Percentiles rank a stretch among this genome's conserved stretches.
Conservation (phyloP, 176 grass and related monocot species). For the Paspalum vaginatum region DNA sequence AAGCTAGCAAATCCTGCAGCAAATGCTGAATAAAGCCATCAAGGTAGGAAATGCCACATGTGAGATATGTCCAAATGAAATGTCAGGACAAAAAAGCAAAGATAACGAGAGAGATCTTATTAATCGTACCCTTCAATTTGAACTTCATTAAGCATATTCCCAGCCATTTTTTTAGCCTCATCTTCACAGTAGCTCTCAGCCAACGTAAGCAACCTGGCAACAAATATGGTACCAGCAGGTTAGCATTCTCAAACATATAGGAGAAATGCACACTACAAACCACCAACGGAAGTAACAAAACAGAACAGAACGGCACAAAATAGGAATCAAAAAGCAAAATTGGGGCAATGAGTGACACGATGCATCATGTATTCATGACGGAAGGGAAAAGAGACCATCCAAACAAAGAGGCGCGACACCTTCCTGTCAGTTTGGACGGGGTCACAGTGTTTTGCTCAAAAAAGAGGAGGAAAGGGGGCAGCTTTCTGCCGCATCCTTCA, state of each 20-base stretch:
- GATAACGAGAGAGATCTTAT: neutral
- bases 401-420: conserved; percentile 26
- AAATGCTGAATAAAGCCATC: neutral
- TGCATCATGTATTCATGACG: neutral
- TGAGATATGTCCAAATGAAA: neutral
- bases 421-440: conserved; percentile 19
- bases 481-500: neutral
- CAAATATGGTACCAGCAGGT: conserved; percentile 23
- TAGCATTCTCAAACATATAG: conserved; percentile 12
- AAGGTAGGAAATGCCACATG: neutral
- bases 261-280: too few relatives aligned
- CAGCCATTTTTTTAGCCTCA: conserved; percentile 51
- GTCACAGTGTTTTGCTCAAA: conserved; percentile 37
- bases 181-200: conserved; percentile 87
- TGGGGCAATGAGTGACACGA: conserved; percentile 19
- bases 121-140: conserved; percentile 44
- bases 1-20: neutral
- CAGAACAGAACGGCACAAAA: neutral
- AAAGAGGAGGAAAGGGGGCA: conserved; percentile 8
- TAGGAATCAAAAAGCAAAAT: conserved; percentile 27
- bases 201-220: conserved; percentile 74
- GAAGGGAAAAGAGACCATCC: conserved; percentile 17
- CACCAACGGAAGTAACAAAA: too few relatives aligned
- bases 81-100: neutral
- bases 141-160: conserved; percentile 74